Evolutionary conservation across 352 stramenopile species (phyloP).

Genomic region (Phytophthora ramorum): DNA sequence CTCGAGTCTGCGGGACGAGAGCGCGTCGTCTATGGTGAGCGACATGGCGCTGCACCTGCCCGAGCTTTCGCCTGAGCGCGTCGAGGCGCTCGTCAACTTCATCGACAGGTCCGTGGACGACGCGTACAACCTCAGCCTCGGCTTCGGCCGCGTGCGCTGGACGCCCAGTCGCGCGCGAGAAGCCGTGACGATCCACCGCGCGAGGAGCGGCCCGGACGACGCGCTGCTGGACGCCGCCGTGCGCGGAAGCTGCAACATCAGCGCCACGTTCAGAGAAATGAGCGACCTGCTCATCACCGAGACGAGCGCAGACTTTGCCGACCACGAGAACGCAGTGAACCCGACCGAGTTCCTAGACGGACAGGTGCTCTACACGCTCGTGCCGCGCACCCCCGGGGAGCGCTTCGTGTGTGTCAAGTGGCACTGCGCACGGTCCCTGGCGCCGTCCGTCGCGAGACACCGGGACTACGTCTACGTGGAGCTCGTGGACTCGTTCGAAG

Average conservation of each 20-base stretch:
- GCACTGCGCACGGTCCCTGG: conserved; percentile 78
- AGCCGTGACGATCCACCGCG: conserved; percentile 75
- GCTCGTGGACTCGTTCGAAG: conserved; percentile 80
- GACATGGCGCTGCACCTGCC: conserved; percentile 32
- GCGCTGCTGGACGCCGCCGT: conserved; percentile 72
- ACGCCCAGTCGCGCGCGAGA: conserved; percentile 68
- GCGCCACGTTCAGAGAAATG: conserved; percentile 77
- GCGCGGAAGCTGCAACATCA: conserved; percentile 76
- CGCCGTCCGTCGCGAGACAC: conserved; percentile 76
- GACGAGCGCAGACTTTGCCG: conserved; percentile 66
- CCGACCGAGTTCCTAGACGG: conserved; percentile 81
- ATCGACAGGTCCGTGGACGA: conserved; percentile 82
- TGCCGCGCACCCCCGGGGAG: conserved; percentile 64
- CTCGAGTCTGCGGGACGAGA: conserved; percentile 39
- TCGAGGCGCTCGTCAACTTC: conserved; percentile 69
- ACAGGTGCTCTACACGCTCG: conserved; percentile 76
- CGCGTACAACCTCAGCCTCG: conserved; percentile 83
- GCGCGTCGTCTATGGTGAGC: conserved; percentile 33
- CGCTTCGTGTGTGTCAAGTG: conserved; percentile 87
- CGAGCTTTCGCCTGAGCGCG: conserved; percentile 46
- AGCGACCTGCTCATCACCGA: conserved; percentile 83
- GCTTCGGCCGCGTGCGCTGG: conserved; percentile 79
- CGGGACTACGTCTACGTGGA: conserved; percentile 88
- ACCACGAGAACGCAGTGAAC: conserved; percentile 71
- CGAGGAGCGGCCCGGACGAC: conserved; percentile 61